Evolutionary conservation across 768 basidiomycete genomes (phyloP).

Genomic region (Collybia sordida): DNA sequence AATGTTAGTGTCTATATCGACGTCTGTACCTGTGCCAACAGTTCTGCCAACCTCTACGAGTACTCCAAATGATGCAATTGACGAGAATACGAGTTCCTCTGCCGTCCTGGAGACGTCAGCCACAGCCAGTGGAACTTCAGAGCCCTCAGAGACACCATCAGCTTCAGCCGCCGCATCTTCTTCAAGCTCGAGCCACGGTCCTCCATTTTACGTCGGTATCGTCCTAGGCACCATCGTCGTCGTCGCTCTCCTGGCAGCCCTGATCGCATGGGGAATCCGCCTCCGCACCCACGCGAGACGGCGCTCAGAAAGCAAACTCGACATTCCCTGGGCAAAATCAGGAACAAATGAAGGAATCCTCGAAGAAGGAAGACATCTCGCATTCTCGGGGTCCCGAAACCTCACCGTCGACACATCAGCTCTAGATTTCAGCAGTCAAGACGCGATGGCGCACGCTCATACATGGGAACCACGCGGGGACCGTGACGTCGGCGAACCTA

Average conservation of each 20-base stretch:
- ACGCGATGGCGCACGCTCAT: slow-evolving; percentile 16
- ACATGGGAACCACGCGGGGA: slow-evolving; percentile 36
- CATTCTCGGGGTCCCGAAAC: slow-evolving; percentile 16
- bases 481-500: slow-evolving; percentile 43
- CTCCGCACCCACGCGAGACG: slow-evolving; percentile 33
- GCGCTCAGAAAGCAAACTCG: slow-evolving; percentile 15
- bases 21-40: neutral
- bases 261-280: slow-evolving; percentile 52
- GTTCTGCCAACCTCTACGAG: neutral
- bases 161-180: neutral
- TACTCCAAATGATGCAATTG: too few species aligned
- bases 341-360: slow-evolving; percentile 20
- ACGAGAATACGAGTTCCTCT: neutral
- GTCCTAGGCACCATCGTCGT: slow-evolving; percentile 46
- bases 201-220: slow-evolving; percentile 51
- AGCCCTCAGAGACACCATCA: slow-evolving; percentile 3
- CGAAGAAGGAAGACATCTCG: slow-evolving; percentile 18
- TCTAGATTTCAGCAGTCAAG: slow-evolving; percentile 22
- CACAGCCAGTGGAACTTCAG: slow-evolving; percentile 7
- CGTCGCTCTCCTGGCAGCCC: slow-evolving; percentile 41
- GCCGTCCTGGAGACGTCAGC: slow-evolving; percentile 1
- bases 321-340: slow-evolving; percentile 34
- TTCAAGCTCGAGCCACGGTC: slow-evolving; percentile 19
- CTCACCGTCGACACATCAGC: slow-evolving; percentile 8
- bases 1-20: neutral